Percentiles rank a stretch among this genome's conserved stretches.
Conservation (phyloP, 345 rosid genomes). For the Gossypium arboreum region DNA sequence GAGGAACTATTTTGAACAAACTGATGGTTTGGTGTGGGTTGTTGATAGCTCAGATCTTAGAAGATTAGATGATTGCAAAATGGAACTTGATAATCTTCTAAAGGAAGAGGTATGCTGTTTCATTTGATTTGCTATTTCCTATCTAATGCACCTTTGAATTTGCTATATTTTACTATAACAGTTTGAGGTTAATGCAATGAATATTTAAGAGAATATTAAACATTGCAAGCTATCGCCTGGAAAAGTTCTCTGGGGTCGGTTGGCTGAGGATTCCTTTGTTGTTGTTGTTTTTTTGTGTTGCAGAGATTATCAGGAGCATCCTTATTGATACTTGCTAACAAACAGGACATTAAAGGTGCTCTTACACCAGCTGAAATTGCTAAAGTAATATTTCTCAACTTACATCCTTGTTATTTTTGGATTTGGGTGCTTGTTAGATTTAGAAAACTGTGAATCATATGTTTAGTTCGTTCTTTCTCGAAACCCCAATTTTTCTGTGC, state of each 20-base stretch:
- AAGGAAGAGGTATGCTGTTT: slow-evolving; percentile 76
- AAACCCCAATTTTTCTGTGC: background rate
- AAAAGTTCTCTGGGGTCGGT: background rate
- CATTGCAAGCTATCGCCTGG: background rate
- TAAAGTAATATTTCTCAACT: slow-evolving; percentile 37
- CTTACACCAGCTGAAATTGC: slow-evolving; percentile 80
- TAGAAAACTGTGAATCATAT: background rate
- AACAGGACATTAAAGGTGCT: slow-evolving; percentile 89
- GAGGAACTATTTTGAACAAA: slow-evolving; percentile 97
- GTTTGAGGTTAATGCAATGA: background rate
- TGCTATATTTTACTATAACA: background rate
- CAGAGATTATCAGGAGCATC: slow-evolving; percentile 95
- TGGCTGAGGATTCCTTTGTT: background rate
- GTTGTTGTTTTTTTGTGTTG: slow-evolving; percentile 10
- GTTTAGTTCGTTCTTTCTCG: background rate
- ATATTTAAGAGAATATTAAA: background rate
- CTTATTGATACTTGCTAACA: slow-evolving; percentile 75
- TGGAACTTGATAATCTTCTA: slow-evolving; percentile 87
- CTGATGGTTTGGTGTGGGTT: slow-evolving; percentile 96
- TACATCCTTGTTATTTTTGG: background rate
- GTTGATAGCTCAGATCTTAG: slow-evolving; percentile 93
- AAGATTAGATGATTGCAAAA: slow-evolving; percentile 85
- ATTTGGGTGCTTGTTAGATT: background rate
- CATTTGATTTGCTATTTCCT: background rate
- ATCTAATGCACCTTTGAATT: background rate